Evolutionary conservation across 2,329 filamentous ascomycete species (phyloP), one percentile per base, ranked within the genome.

Genomic region (Drechslerella stenobrocha): DNA sequence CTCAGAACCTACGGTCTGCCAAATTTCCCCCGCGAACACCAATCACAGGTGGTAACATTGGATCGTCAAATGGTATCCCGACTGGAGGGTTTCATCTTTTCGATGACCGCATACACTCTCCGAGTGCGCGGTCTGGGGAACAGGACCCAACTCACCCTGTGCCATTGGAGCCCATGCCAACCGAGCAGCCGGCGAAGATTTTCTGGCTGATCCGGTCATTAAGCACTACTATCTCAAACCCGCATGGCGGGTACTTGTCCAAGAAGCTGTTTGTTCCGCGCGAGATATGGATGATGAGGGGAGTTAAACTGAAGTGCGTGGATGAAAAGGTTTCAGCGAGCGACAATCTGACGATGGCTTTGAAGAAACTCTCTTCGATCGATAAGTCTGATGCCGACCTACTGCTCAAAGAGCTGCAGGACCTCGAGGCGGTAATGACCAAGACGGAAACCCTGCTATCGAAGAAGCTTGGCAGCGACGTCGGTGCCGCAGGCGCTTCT

Each of bases 131-230:
- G 24, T 81, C 78, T 28, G 82, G 87, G 0, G 50, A 67, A n/a
- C 13, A 40, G 2, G 85, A 84, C 1, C 85, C 84, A n/a, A 84
- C 86, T 1, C 86, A 87, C 59, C 79, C 81, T 2, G 85, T 90
- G 71, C 84, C 90, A 0, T 81, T 98, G 3, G 93, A 98, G 74
- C 88, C 93, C 2, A 98, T 95, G 75, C 93, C 93, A 0, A 89
- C 87, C 32, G 90, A 95, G 37, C 86, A 87, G 65, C 82, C 96
- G 73, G 81, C 97, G n/a, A 86, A 93, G 18, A 95, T 93, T 1
- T 98, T 96, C 76, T 98, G 93, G 93, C 81, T 98, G 44, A 96
- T 98, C 89, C 86, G 93, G 56, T 91, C 88, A 69, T 81, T 98
- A 23, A 95, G 93, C 75, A 90, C 96, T 75, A 96, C 91, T 0